A percentile compares a stretch with the other conserved stretches of the same genome.
phyloP scores from a whole-genome alignment of 768 basidiomycete genomes.

The Tremella fuciformis region DNA sequence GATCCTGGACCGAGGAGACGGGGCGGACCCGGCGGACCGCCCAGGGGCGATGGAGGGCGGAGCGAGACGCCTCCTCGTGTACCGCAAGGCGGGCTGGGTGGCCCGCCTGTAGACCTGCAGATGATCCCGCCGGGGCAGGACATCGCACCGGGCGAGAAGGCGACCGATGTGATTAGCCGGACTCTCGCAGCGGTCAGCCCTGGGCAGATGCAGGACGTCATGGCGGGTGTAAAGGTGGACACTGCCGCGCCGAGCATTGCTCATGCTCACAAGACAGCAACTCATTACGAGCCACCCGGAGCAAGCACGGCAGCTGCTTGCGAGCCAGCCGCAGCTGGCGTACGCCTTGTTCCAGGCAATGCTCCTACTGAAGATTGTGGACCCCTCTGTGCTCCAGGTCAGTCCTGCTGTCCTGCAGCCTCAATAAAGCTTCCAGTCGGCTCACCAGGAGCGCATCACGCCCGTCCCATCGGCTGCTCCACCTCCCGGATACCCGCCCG shows the following conservation, averaged over 20 bases:
- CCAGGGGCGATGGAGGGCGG: constrained; percentile 16
- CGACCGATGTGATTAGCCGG: constrained; percentile 79
- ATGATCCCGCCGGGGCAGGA: constrained; percentile 73
- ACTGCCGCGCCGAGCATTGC: not conserved
- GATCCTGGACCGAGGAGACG: constrained; percentile 35
- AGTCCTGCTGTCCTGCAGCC: constrained; percentile 23
- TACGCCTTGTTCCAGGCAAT: constrained; percentile 96
- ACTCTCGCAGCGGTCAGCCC: constrained; percentile 80
- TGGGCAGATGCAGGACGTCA: constrained; percentile 80
- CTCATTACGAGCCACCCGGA: constrained; percentile 89
- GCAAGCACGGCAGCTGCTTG: constrained; percentile 74
- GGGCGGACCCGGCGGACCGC: constrained; percentile 13
- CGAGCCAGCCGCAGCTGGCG: constrained; percentile 83
- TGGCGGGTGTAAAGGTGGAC: constrained; percentile 96
- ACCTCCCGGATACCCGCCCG: constrained; percentile 13
- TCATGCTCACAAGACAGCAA: constrained; percentile 58
- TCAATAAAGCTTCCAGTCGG: not conserved
- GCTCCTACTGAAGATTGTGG: constrained; percentile 87
- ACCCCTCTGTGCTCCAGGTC: constrained; percentile 76
- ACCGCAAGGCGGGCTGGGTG: constrained; percentile 8
- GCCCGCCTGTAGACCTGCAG: constrained; percentile 54
- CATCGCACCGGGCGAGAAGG: constrained; percentile 65
- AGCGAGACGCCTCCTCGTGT: constrained; percentile 15
- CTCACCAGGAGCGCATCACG: constrained; percentile 34
- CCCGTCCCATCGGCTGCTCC: constrained; percentile 27